Conservation (phyloP, 306 rosid species). For the Mimosa bimucronata region DNA sequence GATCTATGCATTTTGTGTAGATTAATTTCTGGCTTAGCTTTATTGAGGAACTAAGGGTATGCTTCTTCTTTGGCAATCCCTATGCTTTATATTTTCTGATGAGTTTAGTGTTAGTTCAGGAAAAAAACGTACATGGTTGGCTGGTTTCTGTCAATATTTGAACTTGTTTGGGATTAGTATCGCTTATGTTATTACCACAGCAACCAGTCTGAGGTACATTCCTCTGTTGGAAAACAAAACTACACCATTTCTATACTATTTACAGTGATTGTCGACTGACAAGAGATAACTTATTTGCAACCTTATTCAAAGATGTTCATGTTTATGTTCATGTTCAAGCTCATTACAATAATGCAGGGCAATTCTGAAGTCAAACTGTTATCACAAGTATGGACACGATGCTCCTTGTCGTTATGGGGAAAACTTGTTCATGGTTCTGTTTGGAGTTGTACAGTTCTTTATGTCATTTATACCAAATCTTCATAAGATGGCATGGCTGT, state of each 20-base stretch:
- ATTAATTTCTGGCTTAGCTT: not conserved
- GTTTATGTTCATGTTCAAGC: not conserved
- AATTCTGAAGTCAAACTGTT: constrained; percentile 75
- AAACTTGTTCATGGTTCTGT: constrained; percentile 57
- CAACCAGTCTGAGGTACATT: constrained; percentile 50
- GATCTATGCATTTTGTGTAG: not conserved
- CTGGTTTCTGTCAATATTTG: constrained; percentile 54
- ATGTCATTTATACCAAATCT: constrained; percentile 85
- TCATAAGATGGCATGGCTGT: constrained; percentile 79
- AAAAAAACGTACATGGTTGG: constrained; percentile 39
- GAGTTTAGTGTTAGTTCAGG: not conserved
- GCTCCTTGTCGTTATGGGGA: constrained; percentile 69
- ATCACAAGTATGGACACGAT: constrained; percentile 75
- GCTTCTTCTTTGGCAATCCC: not conserved
- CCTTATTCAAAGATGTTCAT: not conserved
- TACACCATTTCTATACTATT: not conserved
- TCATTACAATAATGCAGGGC: constrained; percentile 54
- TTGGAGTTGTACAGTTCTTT: constrained; percentile 72
- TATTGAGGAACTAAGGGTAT: not conserved
- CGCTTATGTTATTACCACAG: constrained; percentile 39
- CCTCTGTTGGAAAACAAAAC: not conserved
- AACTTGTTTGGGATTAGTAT: constrained; percentile 56
- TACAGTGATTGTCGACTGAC: not conserved
- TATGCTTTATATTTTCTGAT: not conserved
- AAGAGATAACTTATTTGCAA: not conserved